A percentile compares a stretch with the other conserved stretches of the same genome.
These are phyloP conservation scores for Blastomyces gilchristii DNA, from an alignment of 2,329 filamentous ascomycete species.

Conservation along the genomic window DNA sequence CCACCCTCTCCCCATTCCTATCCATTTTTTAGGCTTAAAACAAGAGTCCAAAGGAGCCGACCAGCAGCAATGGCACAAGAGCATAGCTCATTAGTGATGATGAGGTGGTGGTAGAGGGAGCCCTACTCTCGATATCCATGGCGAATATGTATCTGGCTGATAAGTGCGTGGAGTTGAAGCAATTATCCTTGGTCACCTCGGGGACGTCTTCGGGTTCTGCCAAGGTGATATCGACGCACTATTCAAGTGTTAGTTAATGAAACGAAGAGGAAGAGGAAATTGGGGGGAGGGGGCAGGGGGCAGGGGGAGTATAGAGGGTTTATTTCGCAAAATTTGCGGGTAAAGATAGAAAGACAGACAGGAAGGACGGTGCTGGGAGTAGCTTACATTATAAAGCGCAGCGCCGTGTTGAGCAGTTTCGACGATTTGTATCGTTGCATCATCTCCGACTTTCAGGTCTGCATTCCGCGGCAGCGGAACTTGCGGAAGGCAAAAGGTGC, in stretches of 20 bases:
- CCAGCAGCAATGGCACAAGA: constrained; percentile 22
- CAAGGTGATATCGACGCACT: constrained; percentile 95
- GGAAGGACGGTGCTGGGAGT: no score
- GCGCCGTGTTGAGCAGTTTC: constrained; percentile 77
- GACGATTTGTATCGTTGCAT: constrained; percentile 81
- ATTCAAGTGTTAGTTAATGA: constrained; percentile 4
- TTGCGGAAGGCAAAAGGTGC: constrained; percentile 80
- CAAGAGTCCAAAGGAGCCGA: constrained; percentile 14
- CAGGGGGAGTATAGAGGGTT: not conserved
- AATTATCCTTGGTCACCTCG: constrained; percentile 70
- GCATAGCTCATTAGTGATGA: constrained; percentile 15
- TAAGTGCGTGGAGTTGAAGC: constrained; percentile 60
- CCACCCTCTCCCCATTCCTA: not conserved
- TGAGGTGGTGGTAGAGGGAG: constrained; percentile 3
- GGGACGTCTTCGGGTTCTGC: constrained; percentile 65
- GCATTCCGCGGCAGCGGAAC: constrained; percentile 68
- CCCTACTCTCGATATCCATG: constrained; percentile 14
- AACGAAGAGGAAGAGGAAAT: not conserved
- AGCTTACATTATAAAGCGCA: constrained; percentile 64
- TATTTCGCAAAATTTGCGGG: not conserved
- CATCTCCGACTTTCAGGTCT: constrained; percentile 66
- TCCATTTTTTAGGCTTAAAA: not conserved
- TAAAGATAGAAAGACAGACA: not conserved
- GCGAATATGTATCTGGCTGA: constrained; percentile 10
- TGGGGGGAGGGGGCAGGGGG: no score